These are phyloP conservation scores for Aureococcus anophagefferens DNA, from an alignment of 108 stramenopile species.

Conservation along the genomic window DNA sequence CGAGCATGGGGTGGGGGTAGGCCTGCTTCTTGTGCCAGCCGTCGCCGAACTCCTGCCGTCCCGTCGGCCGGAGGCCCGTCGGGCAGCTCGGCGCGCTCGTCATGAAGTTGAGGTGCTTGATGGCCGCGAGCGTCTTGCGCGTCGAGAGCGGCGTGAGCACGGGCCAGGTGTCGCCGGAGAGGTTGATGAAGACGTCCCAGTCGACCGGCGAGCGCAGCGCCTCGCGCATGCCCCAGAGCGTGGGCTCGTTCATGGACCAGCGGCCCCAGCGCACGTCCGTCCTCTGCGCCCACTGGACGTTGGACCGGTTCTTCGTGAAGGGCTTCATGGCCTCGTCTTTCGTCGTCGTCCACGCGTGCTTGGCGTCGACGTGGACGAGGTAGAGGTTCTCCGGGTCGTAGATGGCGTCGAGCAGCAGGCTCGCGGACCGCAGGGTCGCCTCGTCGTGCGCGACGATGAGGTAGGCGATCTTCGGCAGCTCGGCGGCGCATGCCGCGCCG, in stretches of 20 bases:
- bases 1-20: neutral
- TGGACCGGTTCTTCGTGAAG: neutral
- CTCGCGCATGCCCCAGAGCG: neutral
- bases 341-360: neutral
- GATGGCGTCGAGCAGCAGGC: neutral
- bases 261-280: neutral
- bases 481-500: too few relatives aligned
- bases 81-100: neutral
- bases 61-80: neutral
- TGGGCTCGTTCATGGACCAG: conserved; percentile 1
- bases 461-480: too few relatives aligned
- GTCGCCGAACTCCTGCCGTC: neutral
- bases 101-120: neutral
- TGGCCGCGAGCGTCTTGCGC: neutral
- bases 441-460: neutral
- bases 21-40: conserved; percentile 1
- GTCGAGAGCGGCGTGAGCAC: neutral
- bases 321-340: neutral
- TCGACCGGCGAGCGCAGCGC: neutral
- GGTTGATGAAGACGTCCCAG: neutral
- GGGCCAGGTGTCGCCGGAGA: neutral
- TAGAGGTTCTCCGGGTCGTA: neutral
- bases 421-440: neutral
- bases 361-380: neutral
- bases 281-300: neutral